phyloP scores from a whole-genome alignment of 805 yeast species.

The Yueomyces sp. region DNA sequence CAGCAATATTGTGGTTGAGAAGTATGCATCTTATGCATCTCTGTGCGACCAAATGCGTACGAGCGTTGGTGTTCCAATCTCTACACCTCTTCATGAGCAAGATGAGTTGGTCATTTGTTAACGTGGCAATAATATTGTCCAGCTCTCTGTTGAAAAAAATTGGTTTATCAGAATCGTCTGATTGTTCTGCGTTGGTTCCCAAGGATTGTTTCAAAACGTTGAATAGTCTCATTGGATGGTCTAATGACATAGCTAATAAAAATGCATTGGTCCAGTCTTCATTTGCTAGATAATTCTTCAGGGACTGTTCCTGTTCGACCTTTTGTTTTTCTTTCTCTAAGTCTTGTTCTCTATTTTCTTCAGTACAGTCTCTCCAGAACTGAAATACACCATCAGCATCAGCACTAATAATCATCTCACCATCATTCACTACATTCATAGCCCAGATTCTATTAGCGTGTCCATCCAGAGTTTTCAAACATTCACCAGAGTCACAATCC shows the following conservation, averaged over 20 bases:
- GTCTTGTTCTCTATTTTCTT: slow-evolving; percentile 44
- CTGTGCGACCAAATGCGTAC: slow-evolving; percentile 71
- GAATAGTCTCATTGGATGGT: slow-evolving; percentile 82
- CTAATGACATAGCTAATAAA: slow-evolving; percentile 66
- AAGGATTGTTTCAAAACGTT: slow-evolving; percentile 58
- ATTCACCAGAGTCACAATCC: slow-evolving; percentile 69
- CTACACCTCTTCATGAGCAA: slow-evolving; percentile 61
- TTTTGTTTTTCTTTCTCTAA: slow-evolving; percentile 36
- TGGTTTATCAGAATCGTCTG: slow-evolving; percentile 2
- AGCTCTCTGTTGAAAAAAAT: slow-evolving; percentile 32
- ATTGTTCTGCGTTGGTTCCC: slow-evolving; percentile 6
- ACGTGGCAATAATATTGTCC: slow-evolving; percentile 45
- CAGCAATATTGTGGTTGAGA: slow-evolving; percentile 37
- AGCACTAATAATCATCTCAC: slow-evolving; percentile 63
- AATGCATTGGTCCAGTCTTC: slow-evolving; percentile 87
- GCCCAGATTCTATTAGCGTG: slow-evolving; percentile 96
- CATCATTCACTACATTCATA: slow-evolving; percentile 49
- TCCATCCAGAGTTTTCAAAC: slow-evolving; percentile 75
- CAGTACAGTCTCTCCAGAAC: slow-evolving; percentile 81
- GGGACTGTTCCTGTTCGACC: slow-evolving; percentile 81
- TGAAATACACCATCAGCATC: slow-evolving; percentile 92
- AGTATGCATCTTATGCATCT: slow-evolving; percentile 56
- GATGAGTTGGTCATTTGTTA: slow-evolving; percentile 47
- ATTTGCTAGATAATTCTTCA: slow-evolving; percentile 56
- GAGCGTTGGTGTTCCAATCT: slow-evolving; percentile 90